phyloP scores from a whole-genome alignment of 2,329 filamentous ascomycete genomes.

The Aspergillus sp. region DNA sequence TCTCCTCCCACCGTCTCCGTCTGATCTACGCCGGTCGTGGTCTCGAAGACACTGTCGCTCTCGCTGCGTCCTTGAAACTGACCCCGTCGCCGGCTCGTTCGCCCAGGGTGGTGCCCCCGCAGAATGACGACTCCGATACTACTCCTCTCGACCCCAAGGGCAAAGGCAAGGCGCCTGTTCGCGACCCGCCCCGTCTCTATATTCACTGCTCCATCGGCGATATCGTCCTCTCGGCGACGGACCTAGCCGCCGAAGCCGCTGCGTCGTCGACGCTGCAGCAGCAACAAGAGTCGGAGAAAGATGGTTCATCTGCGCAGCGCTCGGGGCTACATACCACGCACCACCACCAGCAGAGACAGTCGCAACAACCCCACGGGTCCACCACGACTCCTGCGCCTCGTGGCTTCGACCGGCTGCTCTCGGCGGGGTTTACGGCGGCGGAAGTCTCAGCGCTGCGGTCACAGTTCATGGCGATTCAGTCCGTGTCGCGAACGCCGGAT shows the following conservation, averaged over 20 bases:
- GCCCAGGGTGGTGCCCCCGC: conserved; percentile 21
- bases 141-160: conserved; percentile 18
- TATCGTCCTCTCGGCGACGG: conserved; percentile 64
- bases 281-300: conserved; percentile 7
- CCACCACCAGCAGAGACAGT: conserved; percentile 6
- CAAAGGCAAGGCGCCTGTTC: conserved; percentile 69
- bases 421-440: conserved; percentile 74
- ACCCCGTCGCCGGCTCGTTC: conserved; percentile 55
- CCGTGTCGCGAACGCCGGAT: conserved; percentile 79
- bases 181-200: conserved; percentile 64
- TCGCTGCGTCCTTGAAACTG: conserved; percentile 67
- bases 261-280: conserved; percentile 30
- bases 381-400: conserved; percentile 61
- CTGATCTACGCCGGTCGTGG: conserved; percentile 89
- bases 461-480: conserved; percentile 85
- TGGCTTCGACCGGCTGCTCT: conserved; percentile 84
- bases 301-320: not conserved
- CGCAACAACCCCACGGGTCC: conserved; percentile 19
- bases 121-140: conserved; percentile 19
- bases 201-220: conserved; percentile 90
- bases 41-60: conserved; percentile 69
- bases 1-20: conserved; percentile 70
- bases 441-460: conserved; percentile 83
- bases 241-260: conserved; percentile 67
- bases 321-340: not conserved